Base-by-base conservation (phyloP, 2,329 filamentous ascomycete genomes). In the Xylariaceae sp. region DNA sequence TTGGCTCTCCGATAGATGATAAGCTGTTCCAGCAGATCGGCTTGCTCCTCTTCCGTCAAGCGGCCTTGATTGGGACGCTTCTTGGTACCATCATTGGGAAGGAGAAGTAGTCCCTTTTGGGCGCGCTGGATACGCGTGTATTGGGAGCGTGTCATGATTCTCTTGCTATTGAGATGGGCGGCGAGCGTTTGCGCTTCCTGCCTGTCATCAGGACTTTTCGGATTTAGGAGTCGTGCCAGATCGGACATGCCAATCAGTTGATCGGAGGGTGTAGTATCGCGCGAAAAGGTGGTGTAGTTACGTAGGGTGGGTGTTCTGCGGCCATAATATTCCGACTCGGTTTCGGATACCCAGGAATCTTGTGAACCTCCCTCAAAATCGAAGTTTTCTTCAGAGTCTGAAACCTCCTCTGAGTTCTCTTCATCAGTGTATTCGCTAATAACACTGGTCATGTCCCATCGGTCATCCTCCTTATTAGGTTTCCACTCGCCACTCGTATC, bases 111-210 rank as follows among this genome's bases (percentile, higher is more conserved):
- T 0, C 86, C 84, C 53, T 89, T 84, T 59, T 92, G 87, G 18
- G 82, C 80, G 66, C 89, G 86, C 55, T 88, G 78, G 65, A 87
- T 80, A 48, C 83, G 83, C 50, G 81, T 82, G 74, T 89, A 97
- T 53, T 84, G 85, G 11, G 90, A 89, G 47, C 94, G 87, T 1
- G 94, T 99, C 76, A 97, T 80, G 58, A 93, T 86, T 17, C 80
- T 81, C 30, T 87, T 79, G 60, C 85, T 87, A 58, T 82, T 79
- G 1, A 97, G 80, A 72, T 96, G 92, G 0, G 90, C 88, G 4
- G 93, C 88, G 1, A 97, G 81, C 1, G 92, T 82, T 56, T 85
- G 83, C 0, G 94, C 92, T 74, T 96, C 89, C 55, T 92, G 86
- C 45, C 86, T 85, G 64, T 95, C 89, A 62, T 92, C 89, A 0